phyloP scores from a whole-genome alignment of 129 eudicot genomes.

The Centella asiatica region DNA sequence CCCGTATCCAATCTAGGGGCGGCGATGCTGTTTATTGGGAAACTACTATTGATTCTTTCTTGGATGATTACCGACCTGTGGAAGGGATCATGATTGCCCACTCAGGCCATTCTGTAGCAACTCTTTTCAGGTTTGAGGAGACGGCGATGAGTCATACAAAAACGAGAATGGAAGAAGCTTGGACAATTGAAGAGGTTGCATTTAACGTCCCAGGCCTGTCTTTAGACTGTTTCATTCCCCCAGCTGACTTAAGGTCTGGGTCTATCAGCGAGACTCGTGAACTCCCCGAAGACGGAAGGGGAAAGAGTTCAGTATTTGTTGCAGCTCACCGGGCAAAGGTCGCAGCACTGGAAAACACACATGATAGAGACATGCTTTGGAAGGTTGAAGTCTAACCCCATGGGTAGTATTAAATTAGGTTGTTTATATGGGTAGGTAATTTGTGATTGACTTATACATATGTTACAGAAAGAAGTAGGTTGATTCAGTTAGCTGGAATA shows the following conservation, averaged over 20 bases:
- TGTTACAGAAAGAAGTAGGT: conserved; percentile 32
- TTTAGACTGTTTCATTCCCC: conserved; percentile 81
- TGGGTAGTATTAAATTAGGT: conserved; percentile 8
- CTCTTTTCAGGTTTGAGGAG: conserved; percentile 82
- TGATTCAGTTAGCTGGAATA: conserved; percentile 21
- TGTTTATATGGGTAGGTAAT: conserved; percentile 64
- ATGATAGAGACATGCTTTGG: conserved; percentile 36
- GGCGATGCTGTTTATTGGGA: conserved; percentile 87
- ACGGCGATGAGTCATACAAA: conserved; percentile 78
- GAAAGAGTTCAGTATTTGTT: conserved; percentile 23
- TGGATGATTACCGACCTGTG: conserved; percentile 70
- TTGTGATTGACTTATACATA: conserved; percentile 48
- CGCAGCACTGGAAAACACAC: conserved; percentile 50
- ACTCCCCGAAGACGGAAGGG: conserved; percentile 47
- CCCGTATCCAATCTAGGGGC: conserved; percentile 67
- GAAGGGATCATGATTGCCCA: conserved; percentile 89
- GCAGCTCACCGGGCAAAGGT: conserved; percentile 63
- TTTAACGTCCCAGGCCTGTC: conserved; percentile 81
- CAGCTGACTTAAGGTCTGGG: conserved; percentile 58
- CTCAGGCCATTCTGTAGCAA: conserved; percentile 72
- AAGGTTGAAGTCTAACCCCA: conserved; percentile 36
- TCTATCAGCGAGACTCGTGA: conserved; percentile 53
- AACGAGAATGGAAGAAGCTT: conserved; percentile 85
- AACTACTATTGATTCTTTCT: conserved; percentile 63
- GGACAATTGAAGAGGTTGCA: conserved; percentile 88